A percentile compares a stretch with the other conserved stretches of the same genome.
phyloP scores from a whole-genome alignment of 75 land plant species.

The Sequoia sempervirens region DNA sequence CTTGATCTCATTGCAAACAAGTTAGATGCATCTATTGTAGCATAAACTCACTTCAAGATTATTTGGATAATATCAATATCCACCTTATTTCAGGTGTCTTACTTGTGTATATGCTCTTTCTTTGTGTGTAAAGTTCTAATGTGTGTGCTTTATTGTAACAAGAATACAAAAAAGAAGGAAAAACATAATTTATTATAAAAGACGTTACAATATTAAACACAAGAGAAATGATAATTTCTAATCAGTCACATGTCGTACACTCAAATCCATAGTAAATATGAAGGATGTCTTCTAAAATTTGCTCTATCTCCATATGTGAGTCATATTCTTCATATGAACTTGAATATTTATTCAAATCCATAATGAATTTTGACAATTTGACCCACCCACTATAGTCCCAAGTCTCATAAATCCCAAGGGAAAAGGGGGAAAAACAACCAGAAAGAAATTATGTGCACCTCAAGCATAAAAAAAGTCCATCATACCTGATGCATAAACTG shows the following conservation, averaged over 20 bases:
- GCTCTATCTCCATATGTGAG: neutral
- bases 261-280: neutral
- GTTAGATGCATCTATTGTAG: neutral
- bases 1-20: neutral
- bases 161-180: neutral
- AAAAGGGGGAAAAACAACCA: neutral
- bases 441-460: slow-evolving; percentile 1
- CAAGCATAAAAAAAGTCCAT: neutral
- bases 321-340: neutral
- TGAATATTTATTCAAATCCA: neutral
- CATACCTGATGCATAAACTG: slow-evolving; percentile 84
- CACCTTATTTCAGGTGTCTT: neutral
- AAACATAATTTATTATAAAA: neutral
- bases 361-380: neutral
- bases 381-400: neutral
- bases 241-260: neutral
- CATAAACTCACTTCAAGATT: neutral
- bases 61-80: neutral
- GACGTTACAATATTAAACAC: neutral
- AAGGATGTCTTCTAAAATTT: neutral
- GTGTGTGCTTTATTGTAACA: neutral
- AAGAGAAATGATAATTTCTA: neutral
- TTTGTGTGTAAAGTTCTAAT: neutral
- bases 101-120: neutral
- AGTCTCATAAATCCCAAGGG: neutral